Percentiles rank a stretch among this genome's conserved stretches.
Evolutionary conservation across 2,329 filamentous ascomycete genomes (phyloP).

Genomic region (Aspergillus texensis): DNA sequence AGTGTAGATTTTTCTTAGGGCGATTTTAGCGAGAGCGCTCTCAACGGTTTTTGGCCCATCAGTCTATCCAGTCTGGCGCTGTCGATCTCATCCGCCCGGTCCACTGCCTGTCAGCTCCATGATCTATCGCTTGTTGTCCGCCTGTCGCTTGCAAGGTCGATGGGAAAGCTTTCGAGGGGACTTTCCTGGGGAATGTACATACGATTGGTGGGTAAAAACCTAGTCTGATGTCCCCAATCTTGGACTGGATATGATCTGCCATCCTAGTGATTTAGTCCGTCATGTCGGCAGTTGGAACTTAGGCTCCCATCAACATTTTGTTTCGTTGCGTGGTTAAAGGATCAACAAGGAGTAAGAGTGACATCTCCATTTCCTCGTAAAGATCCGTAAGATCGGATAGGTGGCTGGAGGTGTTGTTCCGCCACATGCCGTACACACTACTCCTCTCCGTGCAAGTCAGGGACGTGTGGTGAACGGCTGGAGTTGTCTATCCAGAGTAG

Average conservation of each 20-base stretch:
- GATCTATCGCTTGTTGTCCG: constrained; percentile 10
- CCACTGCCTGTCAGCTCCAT: constrained; percentile 14
- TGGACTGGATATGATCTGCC: constrained; percentile 2
- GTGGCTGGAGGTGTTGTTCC: not conserved
- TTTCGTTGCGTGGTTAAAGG: not conserved
- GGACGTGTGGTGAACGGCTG: not conserved
- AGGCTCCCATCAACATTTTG: not conserved
- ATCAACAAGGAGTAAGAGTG: not conserved
- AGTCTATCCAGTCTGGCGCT: constrained; percentile 14
- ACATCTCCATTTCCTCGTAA: not conserved
- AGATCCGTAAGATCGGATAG: not conserved
- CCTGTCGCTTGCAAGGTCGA: constrained; percentile 8
- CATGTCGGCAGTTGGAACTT: constrained; percentile 10
- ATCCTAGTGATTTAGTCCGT: constrained; percentile 3
- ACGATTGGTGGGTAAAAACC: not conserved
- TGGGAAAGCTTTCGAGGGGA: constrained; percentile 8
- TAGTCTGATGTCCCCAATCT: not conserved
- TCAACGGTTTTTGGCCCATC: constrained; percentile 19
- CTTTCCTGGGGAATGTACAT: not conserved
- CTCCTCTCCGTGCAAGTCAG: not conserved
- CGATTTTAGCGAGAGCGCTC: constrained; percentile 10
- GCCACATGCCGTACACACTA: not conserved
- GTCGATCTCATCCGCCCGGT: constrained; percentile 20
- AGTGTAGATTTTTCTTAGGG: not conserved
- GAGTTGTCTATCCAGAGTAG: not conserved